These are phyloP conservation scores for Calamus simplicifolius DNA, from an alignment of 176 grass and related monocot genomes.

Conservation along the genomic window DNA sequence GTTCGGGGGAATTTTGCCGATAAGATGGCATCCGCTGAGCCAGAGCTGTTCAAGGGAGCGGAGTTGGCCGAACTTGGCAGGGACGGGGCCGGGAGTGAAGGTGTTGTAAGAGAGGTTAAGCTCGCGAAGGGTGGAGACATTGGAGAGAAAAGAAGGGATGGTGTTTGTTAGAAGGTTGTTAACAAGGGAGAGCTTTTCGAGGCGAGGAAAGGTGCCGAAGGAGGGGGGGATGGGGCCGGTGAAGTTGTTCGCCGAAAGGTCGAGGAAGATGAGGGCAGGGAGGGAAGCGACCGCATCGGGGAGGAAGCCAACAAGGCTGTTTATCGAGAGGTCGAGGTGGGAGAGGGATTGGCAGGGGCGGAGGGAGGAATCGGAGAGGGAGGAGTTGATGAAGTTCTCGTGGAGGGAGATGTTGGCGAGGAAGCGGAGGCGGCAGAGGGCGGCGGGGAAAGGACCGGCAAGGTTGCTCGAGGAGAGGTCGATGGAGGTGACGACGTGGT, in stretches of 20 bases:
- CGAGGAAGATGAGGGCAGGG: slow-evolving; percentile 39
- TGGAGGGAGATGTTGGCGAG: slow-evolving; percentile 25
- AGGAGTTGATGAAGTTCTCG: slow-evolving; percentile 15
- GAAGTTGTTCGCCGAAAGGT: slow-evolving; percentile 65
- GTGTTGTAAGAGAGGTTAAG: slow-evolving; percentile 67
- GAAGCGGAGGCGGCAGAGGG: slow-evolving; percentile 30
- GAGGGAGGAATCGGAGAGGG: slow-evolving; percentile 13
- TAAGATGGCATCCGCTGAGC: slow-evolving; percentile 52
- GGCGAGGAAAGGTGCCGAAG: slow-evolving; percentile 35
- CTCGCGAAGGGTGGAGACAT: slow-evolving; percentile 35
- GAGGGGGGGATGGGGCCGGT: slow-evolving; percentile 50
- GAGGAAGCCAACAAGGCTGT: slow-evolving; percentile 37
- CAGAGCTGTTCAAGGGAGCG: slow-evolving; percentile 37
- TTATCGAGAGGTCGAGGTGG: slow-evolving; percentile 52
- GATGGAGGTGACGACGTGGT: slow-evolving; percentile 16
- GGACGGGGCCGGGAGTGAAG: slow-evolving; percentile 52
- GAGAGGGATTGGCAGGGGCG: slow-evolving; percentile 26
- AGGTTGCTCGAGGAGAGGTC: slow-evolving; percentile 30
- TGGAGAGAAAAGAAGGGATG: slow-evolving; percentile 50
- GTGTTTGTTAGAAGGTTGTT: slow-evolving; percentile 44
- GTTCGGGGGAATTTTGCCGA: slow-evolving; percentile 47
- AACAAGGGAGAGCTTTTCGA: slow-evolving; percentile 36
- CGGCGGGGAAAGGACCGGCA: slow-evolving; percentile 35
- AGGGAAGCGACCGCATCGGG: slow-evolving; percentile 38
- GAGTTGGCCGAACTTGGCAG: slow-evolving; percentile 38